These are phyloP conservation scores for Piromyces sp. DNA, from an alignment of 192 early-diverging fungal species.

Conservation along the genomic window DNA sequence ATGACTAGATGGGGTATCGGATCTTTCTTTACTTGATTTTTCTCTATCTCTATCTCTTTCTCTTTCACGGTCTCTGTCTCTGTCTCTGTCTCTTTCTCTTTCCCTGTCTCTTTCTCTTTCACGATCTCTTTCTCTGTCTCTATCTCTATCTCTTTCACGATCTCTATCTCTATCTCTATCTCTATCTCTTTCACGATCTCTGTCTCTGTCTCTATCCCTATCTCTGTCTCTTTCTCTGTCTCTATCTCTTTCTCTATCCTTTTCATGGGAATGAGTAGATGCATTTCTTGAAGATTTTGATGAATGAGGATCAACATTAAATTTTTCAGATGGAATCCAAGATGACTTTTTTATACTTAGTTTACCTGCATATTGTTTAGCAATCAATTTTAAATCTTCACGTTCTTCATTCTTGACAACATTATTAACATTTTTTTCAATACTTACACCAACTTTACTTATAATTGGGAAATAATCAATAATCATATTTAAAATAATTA, in stretches of 20 bases:
- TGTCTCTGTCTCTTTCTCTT: neutral
- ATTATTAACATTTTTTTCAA: constrained; percentile 18
- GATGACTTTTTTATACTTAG: constrained; percentile 3
- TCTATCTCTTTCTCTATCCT: neutral
- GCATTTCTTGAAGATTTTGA: neutral
- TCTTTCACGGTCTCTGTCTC: neutral
- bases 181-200: neutral
- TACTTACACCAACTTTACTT: constrained; percentile 24
- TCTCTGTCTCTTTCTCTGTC: neutral
- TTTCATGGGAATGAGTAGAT: neutral
- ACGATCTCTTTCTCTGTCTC: neutral
- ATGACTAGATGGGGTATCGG: neutral
- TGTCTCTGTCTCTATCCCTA: neutral
- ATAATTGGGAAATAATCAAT: constrained; percentile 41
- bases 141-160: neutral
- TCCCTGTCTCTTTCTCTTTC: neutral
- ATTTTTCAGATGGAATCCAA: neutral
- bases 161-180: neutral
- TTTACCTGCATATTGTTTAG: constrained; percentile 27
- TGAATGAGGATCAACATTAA: neutral
- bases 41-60: neutral
- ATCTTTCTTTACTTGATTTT: neutral
- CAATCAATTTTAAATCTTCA: constrained; percentile 55
- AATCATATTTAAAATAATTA: constrained; percentile 49
- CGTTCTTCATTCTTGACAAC: constrained; percentile 37